These are phyloP conservation scores for Hypoxylon crocopeplum DNA, from an alignment of 495 filamentous ascomycete genomes.

Conservation along the genomic window DNA sequence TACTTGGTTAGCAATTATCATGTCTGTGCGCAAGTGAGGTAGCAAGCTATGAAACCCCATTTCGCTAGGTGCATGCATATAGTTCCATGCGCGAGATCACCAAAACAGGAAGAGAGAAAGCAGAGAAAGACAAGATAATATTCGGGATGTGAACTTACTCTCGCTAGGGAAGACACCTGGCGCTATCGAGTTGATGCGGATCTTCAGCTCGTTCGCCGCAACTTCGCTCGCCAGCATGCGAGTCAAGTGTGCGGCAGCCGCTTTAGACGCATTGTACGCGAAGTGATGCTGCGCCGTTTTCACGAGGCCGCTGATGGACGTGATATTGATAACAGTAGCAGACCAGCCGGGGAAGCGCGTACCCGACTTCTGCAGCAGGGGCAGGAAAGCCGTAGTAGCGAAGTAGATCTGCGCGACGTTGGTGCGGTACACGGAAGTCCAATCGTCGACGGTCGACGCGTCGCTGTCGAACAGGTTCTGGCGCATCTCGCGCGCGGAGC, in stretches of 20 bases:
- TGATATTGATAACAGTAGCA: conserved; percentile 77
- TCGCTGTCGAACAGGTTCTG: conserved; percentile 68
- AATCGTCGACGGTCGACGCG: conserved; percentile 73
- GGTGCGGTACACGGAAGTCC: conserved; percentile 76
- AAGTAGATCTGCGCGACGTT: conserved; percentile 85
- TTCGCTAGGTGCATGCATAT: no score
- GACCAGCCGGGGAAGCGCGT: conserved; percentile 58
- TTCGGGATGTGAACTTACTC: conserved; percentile 34
- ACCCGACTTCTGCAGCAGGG: conserved; percentile 66
- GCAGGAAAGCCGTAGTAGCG: conserved; percentile 74
- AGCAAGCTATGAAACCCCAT: no score
- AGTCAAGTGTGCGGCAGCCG: conserved; percentile 75
- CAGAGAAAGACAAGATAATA: no score
- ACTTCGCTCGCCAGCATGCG: conserved; percentile 75
- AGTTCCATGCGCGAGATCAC: no score
- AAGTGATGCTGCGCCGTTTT: conserved; percentile 76
- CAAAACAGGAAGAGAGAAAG: no score
- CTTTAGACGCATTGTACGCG: conserved; percentile 78
- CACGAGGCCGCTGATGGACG: conserved; percentile 74
- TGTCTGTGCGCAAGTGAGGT: no score
- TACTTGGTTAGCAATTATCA: no score
- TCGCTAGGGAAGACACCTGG: conserved; percentile 77
- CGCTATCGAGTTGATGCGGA: conserved; percentile 76
- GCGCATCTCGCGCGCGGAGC: conserved; percentile 56
- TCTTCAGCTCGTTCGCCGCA: conserved; percentile 72